A percentile compares a stretch with the other conserved stretches of the same genome.
Evolutionary conservation across 75 land plant species (phyloP).

Genomic region (Larix kaempferi): DNA sequence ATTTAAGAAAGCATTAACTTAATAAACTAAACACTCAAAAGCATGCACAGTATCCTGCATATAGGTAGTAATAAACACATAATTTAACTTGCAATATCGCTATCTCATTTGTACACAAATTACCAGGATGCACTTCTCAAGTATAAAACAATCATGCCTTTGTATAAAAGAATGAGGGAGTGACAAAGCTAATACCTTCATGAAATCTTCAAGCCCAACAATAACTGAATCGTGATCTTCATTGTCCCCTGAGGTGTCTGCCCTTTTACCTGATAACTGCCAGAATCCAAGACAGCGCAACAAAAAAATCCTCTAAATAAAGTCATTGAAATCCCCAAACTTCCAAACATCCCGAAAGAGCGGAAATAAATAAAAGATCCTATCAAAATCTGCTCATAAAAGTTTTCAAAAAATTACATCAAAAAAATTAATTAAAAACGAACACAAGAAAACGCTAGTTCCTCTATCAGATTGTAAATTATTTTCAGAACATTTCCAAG

Average conservation of each 20-base stretch:
- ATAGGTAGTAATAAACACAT: neutral
- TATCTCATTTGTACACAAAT: neutral
- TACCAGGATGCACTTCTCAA: neutral
- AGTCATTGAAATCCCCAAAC: neutral
- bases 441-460: no score
- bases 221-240: constrained; percentile 46
- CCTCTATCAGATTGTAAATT: no score
- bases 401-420: no score
- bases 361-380: no score
- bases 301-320: neutral
- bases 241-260: constrained; percentile 16
- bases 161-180: neutral
- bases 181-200: constrained; percentile 47
- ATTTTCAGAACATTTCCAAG: no score
- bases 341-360: neutral
- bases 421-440: no score
- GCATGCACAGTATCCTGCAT: neutral
- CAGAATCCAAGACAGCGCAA: neutral
- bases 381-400: no score
- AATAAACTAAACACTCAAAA: neutral
- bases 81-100: neutral
- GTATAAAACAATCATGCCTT: neutral
- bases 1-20: neutral
- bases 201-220: constrained; percentile 77
- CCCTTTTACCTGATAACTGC: constrained; percentile 3